Evolutionary conservation across 371 early-diverging fungal genomes (phyloP), one percentile per base, ranked within the genome.

Genomic region (Mortierella sp.): DNA sequence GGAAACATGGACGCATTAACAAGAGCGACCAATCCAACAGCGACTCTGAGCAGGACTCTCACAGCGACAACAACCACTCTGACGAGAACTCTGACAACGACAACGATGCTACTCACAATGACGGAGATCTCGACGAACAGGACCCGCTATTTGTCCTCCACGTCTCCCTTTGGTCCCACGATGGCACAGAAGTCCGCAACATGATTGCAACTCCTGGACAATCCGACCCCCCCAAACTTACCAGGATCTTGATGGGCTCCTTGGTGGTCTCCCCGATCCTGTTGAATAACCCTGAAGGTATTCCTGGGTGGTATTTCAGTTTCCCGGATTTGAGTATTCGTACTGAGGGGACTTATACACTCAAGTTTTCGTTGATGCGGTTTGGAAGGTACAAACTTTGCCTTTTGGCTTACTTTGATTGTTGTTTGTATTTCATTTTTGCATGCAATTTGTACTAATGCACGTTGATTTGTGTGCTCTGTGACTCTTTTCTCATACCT

Each of bases 271-370:
- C 96, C 13, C 93, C 96, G 13, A 94, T 94, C 77, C 80, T 95
- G 34, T 84, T 97, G 48, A 94, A 94, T 77, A 94, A 96, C 77
- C 88, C 93, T 13, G 90, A 94, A 65, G 94, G 94, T 45, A 91
- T 92, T 75, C 95, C 93, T 52, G 97, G 96, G 0, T 93, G 95
- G 72, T 97, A 95, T 81, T 98, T 98, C 89, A 97, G 97, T 52
- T 98, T 97, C 84, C 97, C 97, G 3, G 97, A 97, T 79, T 88
- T 98, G 55, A 94, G 95, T 28, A 96, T 98, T 60, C 91, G 98
- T 26, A 95, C 96, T 58, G 97, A 97, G 75, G 98, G 98, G 0
- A 88, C 91, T 21, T 98, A 97, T 81, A 92, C 95, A 0, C 88
- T 98, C 70, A 94, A 93, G 77, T 98, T 98, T 76, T 90, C 93